phyloP scores from a whole-genome alignment of 805 yeast genomes.

The Saccharomycopsis sp. region DNA sequence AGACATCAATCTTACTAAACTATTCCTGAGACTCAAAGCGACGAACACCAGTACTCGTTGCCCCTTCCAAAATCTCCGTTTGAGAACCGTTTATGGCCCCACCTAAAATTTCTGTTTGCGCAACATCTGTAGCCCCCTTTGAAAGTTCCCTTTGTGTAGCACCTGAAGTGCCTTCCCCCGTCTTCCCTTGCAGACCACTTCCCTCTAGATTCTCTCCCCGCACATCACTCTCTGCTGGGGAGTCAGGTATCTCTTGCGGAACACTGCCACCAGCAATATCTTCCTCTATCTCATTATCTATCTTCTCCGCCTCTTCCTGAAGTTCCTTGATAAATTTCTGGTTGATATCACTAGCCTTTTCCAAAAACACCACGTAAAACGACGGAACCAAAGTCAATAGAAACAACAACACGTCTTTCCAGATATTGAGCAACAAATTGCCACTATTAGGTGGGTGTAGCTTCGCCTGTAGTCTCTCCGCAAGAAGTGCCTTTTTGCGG shows the following conservation, averaged over 20 bases:
- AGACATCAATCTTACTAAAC: too few species aligned
- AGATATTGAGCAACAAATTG: neutral
- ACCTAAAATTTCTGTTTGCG: too few species aligned
- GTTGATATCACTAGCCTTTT: neutral
- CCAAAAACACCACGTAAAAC: constrained; percentile 1
- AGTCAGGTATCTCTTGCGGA: too few species aligned
- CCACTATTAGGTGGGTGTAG: neutral
- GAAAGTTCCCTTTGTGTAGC: too few species aligned
- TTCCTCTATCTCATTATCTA: neutral
- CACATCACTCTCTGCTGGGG: neutral
- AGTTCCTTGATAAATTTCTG: constrained; percentile 1
- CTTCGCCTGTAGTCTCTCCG: neutral
- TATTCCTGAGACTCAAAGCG: too few species aligned
- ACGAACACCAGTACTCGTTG: neutral
- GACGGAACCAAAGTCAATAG: constrained; percentile 1
- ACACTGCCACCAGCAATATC: neutral
- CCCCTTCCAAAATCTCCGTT: neutral
- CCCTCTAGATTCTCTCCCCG: neutral
- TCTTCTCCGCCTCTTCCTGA: neutral
- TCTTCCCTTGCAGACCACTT: too few species aligned
- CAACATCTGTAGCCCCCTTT: too few species aligned
- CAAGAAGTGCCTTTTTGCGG: neutral
- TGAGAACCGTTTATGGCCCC: too few species aligned
- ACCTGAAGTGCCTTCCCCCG: too few species aligned
- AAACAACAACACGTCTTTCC: constrained; percentile 2